Conservation (phyloP, 371 early-diverging fungal genomes). For the Apophysomyces variabilis region DNA sequence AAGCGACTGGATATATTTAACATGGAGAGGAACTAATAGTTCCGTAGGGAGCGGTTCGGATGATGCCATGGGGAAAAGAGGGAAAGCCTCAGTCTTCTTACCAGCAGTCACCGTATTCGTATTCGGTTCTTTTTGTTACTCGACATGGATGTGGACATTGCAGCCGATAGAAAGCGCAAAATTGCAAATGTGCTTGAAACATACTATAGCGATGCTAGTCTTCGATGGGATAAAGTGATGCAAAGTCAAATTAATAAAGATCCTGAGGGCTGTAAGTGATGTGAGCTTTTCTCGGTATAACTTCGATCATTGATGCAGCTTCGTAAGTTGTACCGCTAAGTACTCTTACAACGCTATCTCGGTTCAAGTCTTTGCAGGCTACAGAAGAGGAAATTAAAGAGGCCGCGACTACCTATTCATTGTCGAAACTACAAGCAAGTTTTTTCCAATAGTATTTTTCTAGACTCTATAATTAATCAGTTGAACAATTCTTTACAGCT, state of each 20-base stretch:
- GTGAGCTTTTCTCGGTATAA: not conserved
- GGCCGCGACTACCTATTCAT: conserved; percentile 18
- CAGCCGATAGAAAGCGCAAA: conserved; percentile 18
- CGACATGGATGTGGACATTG: not conserved
- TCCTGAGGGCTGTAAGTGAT: conserved; percentile 35
- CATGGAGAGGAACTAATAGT: conserved; percentile 62
- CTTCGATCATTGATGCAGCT: not conserved
- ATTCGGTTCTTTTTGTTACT: not conserved
- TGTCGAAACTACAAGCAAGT: conserved; percentile 25
- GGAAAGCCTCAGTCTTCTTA: not conserved
- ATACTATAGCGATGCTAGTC: conserved; percentile 49
- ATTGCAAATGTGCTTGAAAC: conserved; percentile 39
- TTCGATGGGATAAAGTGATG: conserved; percentile 48
- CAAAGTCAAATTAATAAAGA: conserved; percentile 26
- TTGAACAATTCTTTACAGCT: conserved; percentile 10
- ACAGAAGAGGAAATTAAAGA: conserved; percentile 33
- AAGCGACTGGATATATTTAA: conserved; percentile 78
- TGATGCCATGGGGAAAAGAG: not conserved
- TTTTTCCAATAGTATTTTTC: not conserved
- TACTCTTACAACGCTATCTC: conserved; percentile 19
- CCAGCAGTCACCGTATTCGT: not conserved
- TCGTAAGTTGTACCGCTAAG: conserved; percentile 33
- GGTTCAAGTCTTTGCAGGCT: conserved; percentile 27
- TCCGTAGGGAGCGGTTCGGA: conserved; percentile 8
- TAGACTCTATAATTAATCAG: not conserved